phyloP scores from a whole-genome alignment of 106 monocot species.

The Iris macrosiphon region DNA sequence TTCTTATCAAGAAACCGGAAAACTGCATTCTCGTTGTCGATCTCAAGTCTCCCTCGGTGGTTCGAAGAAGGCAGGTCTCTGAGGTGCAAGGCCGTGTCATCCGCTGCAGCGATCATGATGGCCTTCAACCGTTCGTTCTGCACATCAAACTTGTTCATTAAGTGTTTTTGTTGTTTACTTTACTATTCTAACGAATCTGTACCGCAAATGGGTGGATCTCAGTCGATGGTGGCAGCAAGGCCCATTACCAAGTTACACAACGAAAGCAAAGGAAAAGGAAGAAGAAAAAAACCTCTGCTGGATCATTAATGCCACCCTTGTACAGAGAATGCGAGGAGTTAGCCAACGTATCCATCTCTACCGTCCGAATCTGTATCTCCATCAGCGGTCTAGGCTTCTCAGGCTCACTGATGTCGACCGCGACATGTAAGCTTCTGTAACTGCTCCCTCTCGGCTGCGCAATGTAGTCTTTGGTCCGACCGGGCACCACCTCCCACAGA shows the following conservation, averaged over 20 bases:
- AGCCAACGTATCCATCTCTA: conserved; percentile 61
- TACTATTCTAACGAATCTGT: too few species aligned
- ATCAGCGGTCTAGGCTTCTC: conserved; percentile 33
- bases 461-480: conserved; percentile 73
- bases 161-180: too few species aligned
- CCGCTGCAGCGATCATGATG: conserved; percentile 80
- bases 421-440: conserved; percentile 75
- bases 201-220: too few species aligned
- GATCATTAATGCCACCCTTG: conserved; percentile 80
- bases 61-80: conserved; percentile 45
- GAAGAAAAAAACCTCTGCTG: conserved; percentile 69
- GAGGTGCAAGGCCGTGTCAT: conserved; percentile 72
- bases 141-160: too few species aligned
- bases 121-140: conserved; percentile 66
- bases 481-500: conserved; percentile 55
- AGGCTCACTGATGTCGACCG: conserved; percentile 43
- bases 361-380: conserved; percentile 85
- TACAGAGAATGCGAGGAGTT: conserved; percentile 79
- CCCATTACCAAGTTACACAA: not conserved
- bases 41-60: conserved; percentile 17
- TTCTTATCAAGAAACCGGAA: conserved; percentile 79
- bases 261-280: not conserved
- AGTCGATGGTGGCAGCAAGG: too few species aligned
- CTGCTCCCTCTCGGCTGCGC: conserved; percentile 65
- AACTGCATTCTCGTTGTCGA: conserved; percentile 23